Conservation (phyloP, 2,329 filamentous ascomycete species). For the Colletotrichum tropicicola region DNA sequence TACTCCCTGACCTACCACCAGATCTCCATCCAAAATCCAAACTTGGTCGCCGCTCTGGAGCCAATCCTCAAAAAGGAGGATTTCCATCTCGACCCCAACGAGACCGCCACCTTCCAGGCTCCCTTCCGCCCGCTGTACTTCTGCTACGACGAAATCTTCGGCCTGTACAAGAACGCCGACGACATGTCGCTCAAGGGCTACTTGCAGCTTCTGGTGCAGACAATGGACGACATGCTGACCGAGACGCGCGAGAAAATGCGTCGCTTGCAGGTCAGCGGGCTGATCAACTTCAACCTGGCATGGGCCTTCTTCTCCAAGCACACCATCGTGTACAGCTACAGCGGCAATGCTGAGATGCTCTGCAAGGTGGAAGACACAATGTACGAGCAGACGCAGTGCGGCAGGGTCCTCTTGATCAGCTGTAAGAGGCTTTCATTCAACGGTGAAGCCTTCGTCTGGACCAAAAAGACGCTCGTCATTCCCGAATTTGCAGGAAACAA, state of each 20-base stretch:
- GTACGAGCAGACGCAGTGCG: conserved; percentile 35
- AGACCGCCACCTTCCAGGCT: conserved; percentile 44
- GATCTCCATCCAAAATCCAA: conserved; percentile 52
- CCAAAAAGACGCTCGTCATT: conserved; percentile 41
- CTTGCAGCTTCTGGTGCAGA: conserved; percentile 48
- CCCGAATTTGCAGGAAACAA: conserved; percentile 47
- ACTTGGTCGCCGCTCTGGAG: conserved; percentile 50
- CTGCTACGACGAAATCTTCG: conserved; percentile 50
- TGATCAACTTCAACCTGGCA: conserved; percentile 50
- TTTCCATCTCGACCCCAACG: conserved; percentile 46
- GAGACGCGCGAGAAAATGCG: conserved; percentile 46
- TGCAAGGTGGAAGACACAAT: conserved; percentile 46
- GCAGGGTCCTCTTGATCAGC: conserved; percentile 36
- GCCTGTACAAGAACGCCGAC: conserved; percentile 38
- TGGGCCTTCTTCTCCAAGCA: conserved; percentile 55
- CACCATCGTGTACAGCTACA: conserved; percentile 48
- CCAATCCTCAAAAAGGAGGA: conserved; percentile 53
- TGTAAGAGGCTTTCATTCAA: conserved; percentile 49
- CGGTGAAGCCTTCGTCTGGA: conserved; percentile 52
- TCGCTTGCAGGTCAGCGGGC: conserved; percentile 44
- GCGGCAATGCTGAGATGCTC: conserved; percentile 50
- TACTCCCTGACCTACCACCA: conserved; percentile 49
- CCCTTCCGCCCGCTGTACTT: conserved; percentile 56
- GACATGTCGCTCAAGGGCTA: conserved; percentile 44
- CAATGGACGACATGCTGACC: conserved; percentile 54